Conservation (phyloP, 2,329 filamentous ascomycete species). For the Chaetomium sp. region DNA sequence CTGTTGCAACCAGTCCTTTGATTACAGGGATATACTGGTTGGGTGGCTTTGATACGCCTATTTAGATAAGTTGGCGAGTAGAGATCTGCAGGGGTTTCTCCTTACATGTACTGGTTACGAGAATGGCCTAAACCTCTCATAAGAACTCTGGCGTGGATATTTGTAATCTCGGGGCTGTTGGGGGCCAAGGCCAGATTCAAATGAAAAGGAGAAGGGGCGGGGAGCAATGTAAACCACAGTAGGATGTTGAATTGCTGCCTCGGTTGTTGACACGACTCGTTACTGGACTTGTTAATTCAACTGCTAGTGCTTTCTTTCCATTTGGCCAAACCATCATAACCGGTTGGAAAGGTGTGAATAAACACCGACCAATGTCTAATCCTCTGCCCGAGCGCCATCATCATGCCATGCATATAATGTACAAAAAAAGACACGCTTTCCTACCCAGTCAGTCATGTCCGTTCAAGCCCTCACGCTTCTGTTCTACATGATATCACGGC, state of each 20-base stretch:
- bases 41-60: too few relatives aligned
- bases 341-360: not conserved
- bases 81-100: too few relatives aligned
- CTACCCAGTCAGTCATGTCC: slow-evolving; percentile 12
- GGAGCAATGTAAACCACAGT: too few relatives aligned
- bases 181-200: not conserved
- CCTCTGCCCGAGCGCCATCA: slow-evolving; percentile 15
- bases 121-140: too few relatives aligned
- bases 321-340: not conserved
- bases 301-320: not conserved
- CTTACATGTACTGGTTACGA: too few relatives aligned
- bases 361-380: slow-evolving; percentile 24
- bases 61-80: too few relatives aligned
- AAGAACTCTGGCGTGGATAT: too few relatives aligned
- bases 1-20: too few relatives aligned
- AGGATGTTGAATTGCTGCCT: not conserved
- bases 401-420: slow-evolving; percentile 22
- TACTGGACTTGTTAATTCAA: not conserved
- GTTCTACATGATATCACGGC: slow-evolving; percentile 13
- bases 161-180: not conserved
- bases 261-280: not conserved
- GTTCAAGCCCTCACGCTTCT: not conserved
- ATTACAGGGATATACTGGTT: too few relatives aligned
- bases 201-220: not conserved
- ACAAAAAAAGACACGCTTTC: slow-evolving; percentile 19